Evolutionary conservation across 441 rosid species (phyloP), one percentile per base, ranked within the genome.

Genomic region (Theobroma grandiflorum): DNA sequence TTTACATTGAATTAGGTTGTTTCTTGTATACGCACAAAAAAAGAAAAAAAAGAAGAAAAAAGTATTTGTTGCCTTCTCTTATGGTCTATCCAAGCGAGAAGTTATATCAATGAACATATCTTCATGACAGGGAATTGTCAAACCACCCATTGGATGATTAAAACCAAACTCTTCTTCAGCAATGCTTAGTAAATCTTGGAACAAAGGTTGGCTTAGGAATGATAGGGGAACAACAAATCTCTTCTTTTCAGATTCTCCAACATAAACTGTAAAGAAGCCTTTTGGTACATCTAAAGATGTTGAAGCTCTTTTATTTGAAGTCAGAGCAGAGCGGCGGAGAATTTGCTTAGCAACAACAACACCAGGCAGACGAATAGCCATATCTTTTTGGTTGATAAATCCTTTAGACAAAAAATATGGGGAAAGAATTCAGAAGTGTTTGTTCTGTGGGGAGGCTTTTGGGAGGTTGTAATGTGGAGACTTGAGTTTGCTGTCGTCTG

Each of bases 221-320:
- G 84, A 79, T 16, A 53, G 18, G 2, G 58, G 22, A 53, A 53
- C 2, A 4, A 53, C 22, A 53, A 53, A 53, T 53, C 58, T 53
- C 5, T 79, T 87, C 78, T 53, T 84, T 70, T 71, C 61, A 0
- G 9, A 53, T 64, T 89, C 90, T 64, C 89, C 91, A 0, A 89
- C 88, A 38, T 85, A 88, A 16, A 87, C 90, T 9, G 93, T 87
- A 73, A 88, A 65, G 74, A 82, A 82, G 57, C 94, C 91, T 69
- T 84, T 92, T 8, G 92, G 93, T 1, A 88, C 78, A 57, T 77
- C 88, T 0, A 12, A 3, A 20, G 63, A 79, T 42, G 26, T 33
- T 15, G 59, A 4, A 84, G 70, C 38, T 47, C 8, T 26, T 45
- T 47, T 58, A 8, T 58, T 58, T 22, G 63, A 58, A 2, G 35